Percentiles rank a stretch among this genome's conserved stretches.
Evolutionary conservation across 441 rosid genomes (phyloP).

Genomic region (Populus hybrid): DNA sequence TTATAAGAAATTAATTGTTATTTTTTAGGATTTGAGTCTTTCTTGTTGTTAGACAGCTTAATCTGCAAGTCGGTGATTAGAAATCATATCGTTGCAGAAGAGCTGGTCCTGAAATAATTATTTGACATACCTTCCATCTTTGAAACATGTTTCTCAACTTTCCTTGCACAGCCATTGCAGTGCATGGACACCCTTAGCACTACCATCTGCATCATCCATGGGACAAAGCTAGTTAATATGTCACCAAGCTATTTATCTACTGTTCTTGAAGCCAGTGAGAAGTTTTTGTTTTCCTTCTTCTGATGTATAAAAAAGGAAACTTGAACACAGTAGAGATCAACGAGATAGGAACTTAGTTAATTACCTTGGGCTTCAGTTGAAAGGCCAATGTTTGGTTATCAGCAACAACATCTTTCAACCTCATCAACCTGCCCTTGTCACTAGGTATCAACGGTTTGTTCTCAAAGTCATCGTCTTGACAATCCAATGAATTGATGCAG

Average conservation of each 20-base stretch:
- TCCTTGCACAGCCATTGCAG: constrained; percentile 85
- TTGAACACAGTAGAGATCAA: not conserved
- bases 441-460: constrained; percentile 38
- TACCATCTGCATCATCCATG: constrained; percentile 50
- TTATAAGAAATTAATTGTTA: no score
- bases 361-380: constrained; percentile 85
- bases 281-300: not conserved
- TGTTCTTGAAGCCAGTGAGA: not conserved
- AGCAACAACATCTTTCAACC: constrained; percentile 58
- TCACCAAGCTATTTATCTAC: not conserved
- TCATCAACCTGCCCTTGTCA: constrained; percentile 26
- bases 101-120: not conserved
- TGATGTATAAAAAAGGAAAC: not conserved
- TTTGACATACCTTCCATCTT: constrained; percentile 63
- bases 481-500: constrained; percentile 50
- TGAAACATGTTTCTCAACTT: constrained; percentile 84
- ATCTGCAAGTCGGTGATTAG: not conserved
- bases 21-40: no score
- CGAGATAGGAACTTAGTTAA: not conserved
- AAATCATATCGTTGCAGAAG: not conserved
- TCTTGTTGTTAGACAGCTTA: not conserved
- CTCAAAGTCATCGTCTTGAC: constrained; percentile 41
- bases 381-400: constrained; percentile 70
- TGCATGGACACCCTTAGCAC: constrained; percentile 88
- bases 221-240: not conserved